Conservation (phyloP, 2,329 filamentous ascomycete genomes). For the Gaeumannomyces tritici region DNA sequence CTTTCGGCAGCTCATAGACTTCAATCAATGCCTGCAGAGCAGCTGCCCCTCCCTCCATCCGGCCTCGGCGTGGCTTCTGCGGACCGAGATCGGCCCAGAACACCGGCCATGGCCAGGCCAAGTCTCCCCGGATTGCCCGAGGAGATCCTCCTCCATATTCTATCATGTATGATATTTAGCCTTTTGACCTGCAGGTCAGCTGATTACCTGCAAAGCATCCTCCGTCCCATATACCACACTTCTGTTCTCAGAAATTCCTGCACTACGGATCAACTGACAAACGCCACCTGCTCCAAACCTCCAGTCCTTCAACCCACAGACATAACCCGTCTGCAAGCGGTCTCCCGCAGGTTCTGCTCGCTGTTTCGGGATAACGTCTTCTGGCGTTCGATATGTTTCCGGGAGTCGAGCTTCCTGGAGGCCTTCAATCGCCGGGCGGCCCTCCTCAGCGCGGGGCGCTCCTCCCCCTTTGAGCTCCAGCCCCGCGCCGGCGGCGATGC, state of each 20-base stretch:
- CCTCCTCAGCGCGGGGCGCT: background rate
- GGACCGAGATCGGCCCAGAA: background rate
- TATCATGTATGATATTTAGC: constrained; percentile 38
- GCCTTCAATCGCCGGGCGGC: constrained; percentile 26
- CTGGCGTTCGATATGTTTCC: constrained; percentile 70
- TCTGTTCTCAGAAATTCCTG: no score
- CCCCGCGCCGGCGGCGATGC: background rate
- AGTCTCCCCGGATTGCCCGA: constrained; percentile 45
- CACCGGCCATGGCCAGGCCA: constrained; percentile 1
- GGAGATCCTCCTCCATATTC: constrained; percentile 52
- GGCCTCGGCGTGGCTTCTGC: background rate
- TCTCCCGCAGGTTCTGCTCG: constrained; percentile 55
- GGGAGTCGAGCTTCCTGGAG: constrained; percentile 56
- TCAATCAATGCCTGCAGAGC: constrained; percentile 10
- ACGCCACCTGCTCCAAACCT: background rate
- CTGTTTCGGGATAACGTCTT: constrained; percentile 65
- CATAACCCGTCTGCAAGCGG: constrained; percentile 58
- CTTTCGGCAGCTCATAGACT: background rate
- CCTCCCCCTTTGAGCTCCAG: background rate
- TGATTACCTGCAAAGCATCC: no score
- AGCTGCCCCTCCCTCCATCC: no score
- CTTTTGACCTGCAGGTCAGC: background rate
- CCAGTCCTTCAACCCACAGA: constrained; percentile 54
- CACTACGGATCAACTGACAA: background rate
- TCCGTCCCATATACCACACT: no score